A percentile compares a stretch with the other conserved stretches of the same genome.
These are phyloP conservation scores for Chaetomium tenue DNA, from an alignment of 495 filamentous ascomycete species.

Conservation along the genomic window DNA sequence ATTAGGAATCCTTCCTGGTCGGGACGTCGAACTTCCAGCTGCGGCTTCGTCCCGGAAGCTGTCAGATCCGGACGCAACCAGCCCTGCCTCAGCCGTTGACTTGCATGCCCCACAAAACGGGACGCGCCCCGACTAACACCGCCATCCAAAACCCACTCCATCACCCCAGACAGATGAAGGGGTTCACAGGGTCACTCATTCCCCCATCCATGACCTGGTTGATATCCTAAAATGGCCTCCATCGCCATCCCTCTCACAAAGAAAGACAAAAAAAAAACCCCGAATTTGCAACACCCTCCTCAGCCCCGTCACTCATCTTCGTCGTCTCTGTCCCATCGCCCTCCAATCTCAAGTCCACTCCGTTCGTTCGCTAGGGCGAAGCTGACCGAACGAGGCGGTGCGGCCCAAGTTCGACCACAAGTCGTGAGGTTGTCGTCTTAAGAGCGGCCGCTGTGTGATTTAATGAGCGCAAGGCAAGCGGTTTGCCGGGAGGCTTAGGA, in stretches of 20 bases:
- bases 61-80: slow-evolving; percentile 13
- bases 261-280: too few species aligned
- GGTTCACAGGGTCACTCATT: background rate
- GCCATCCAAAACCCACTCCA: background rate
- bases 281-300: background rate
- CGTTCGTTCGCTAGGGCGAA: background rate
- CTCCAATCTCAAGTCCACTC: background rate
- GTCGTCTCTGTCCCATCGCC: too few species aligned
- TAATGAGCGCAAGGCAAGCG: background rate
- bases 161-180: too few species aligned
- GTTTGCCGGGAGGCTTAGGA: background rate
- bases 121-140: background rate
- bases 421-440: background rate
- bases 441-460: background rate
- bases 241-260: too few species aligned
- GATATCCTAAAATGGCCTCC: background rate
- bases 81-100: background rate
- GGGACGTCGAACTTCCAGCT: slow-evolving; percentile 14
- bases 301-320: too few species aligned
- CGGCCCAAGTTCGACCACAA: background rate
- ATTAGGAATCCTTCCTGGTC: slow-evolving; percentile 1
- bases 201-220: too few species aligned
- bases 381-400: background rate
- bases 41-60: slow-evolving; percentile 19
- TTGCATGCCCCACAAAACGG: slow-evolving; percentile 2